These are phyloP conservation scores for Cladosporium sp. DNA, from an alignment of 2,329 filamentous ascomycete species.

Conservation along the genomic window DNA sequence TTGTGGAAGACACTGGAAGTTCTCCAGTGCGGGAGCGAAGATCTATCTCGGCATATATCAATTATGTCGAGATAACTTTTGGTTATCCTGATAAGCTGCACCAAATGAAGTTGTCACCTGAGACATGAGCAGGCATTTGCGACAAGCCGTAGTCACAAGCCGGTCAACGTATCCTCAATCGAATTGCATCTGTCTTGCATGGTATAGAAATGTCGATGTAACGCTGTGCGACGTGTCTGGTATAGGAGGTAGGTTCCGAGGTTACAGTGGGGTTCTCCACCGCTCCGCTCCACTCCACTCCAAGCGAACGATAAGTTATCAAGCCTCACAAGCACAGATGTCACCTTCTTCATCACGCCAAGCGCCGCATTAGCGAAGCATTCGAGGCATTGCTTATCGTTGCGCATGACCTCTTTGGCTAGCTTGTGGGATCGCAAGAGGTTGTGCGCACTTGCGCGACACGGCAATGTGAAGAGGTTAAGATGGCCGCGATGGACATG, in stretches of 20 bases:
- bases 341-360: slow-evolving; percentile 2
- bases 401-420: background rate
- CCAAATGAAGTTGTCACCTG: too few species aligned
- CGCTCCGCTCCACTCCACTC: background rate
- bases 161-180: too few species aligned
- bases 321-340: background rate
- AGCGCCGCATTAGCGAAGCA: background rate
- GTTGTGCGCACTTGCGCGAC: background rate
- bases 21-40: too few species aligned
- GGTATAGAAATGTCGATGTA: too few species aligned
- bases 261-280: background rate
- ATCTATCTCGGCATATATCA: too few species aligned
- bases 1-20: too few species aligned
- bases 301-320: slow-evolving; percentile 2
- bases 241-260: background rate
- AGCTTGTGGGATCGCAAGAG: background rate
- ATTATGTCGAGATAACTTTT: too few species aligned
- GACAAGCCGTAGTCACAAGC: too few species aligned
- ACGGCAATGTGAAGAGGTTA: background rate
- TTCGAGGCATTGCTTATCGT: background rate
- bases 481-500: background rate
- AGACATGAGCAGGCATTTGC: too few species aligned
- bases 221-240: too few species aligned
- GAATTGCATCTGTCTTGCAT: too few species aligned
- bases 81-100: too few species aligned